Base-by-base conservation (phyloP, 225 moss, liverwort and hornwort species). In the Antitrichia curtipendula region DNA sequence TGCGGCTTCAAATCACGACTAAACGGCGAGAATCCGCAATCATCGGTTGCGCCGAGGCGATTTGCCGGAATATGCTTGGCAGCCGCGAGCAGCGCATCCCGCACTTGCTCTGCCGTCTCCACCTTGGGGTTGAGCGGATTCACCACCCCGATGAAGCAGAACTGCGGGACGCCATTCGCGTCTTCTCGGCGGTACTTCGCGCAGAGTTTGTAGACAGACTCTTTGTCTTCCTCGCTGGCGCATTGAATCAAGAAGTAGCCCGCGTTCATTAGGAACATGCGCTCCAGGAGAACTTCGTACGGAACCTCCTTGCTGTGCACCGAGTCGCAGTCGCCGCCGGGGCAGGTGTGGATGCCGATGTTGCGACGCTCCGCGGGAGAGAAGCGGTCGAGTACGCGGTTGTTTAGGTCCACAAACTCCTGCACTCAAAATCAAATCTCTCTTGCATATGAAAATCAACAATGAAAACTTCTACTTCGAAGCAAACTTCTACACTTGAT, bases 1-100 rank as follows among this genome's bases (percentile, higher is more conserved):
- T 70, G 90, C 16, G 91, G 92, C 74, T 95, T 95, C 10, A 95
- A n/a, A 74, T 92, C 92, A 62, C 91, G 89, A 83, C 90, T 92
- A 87, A 95, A 95, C 10, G 95, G 95, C 34, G 95, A 95, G 89
- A 95, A 92, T 10, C 93, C 93, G 53, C 95, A 95, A 40, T 93
- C 93, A 40, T 93, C 91, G 1, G 95, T 93, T 2, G 92, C 91
- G 8, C 93, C 91, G 16, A 95, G 88, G 28, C 92, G 91, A 50
- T 90, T 73, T 6, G 78, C 40, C 22, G 92, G 91, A 61, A 95
- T 92, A 68, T 95, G 84, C 88, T 92, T 91, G 24, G 95, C 93
- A 17, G 93, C 95, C 41, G 90, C 84, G 29, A 93, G 74, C 7
- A 93, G 92, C 85, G 89, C 90, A 41, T 93, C 92, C 13, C 91